These are phyloP conservation scores for Adansonia grandidieri DNA, from an alignment of 441 rosid genomes.

Conservation along the genomic window DNA sequence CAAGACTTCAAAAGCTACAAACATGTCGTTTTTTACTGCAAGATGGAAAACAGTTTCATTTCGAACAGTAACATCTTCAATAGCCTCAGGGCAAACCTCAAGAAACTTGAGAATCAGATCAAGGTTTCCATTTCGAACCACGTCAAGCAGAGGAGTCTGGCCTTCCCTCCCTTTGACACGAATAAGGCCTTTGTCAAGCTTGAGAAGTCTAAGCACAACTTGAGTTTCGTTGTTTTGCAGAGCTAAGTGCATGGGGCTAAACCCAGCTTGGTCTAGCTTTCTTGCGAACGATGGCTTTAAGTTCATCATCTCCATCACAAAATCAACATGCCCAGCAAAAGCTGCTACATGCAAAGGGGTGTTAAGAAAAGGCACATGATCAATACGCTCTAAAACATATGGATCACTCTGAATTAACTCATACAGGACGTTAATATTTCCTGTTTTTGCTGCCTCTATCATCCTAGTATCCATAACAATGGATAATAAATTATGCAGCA, in stretches of 20 bases:
- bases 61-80: conserved; percentile 6
- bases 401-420: conserved; percentile 32
- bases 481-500: neutral
- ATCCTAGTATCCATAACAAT: neutral
- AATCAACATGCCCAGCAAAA: neutral
- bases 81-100: neutral
- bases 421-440: neutral
- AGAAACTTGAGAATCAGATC: neutral
- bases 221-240: neutral
- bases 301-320: neutral
- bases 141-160: conserved; percentile 5
- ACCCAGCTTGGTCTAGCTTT: too few relatives aligned
- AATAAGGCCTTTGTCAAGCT: conserved; percentile 28
- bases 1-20: neutral
- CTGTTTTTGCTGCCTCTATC: neutral
- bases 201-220: conserved; percentile 17
- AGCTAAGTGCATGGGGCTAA: conserved; percentile 5
- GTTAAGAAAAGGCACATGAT: conserved; percentile 12
- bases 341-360: neutral
- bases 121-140: neutral
- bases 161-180: conserved; percentile 29
- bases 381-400: conserved; percentile 19
- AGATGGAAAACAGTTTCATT: neutral
- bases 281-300: too few relatives aligned
- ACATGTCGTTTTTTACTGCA: neutral